Evolutionary conservation across 176 grass and related monocot species (phyloP).

Genomic region (Juncus effusus): DNA sequence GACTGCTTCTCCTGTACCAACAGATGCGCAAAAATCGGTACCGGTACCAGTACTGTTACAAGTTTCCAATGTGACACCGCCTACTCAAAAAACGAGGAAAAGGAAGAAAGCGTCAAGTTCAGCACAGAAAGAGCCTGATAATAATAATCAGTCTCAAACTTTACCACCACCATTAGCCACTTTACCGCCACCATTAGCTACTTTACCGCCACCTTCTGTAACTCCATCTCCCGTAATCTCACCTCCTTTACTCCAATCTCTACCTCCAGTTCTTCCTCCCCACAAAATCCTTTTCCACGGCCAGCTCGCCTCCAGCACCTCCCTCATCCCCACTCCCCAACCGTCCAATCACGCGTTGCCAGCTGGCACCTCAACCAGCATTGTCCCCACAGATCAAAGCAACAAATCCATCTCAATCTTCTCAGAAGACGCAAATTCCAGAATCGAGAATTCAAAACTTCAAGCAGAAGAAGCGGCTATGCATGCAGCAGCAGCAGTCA

Average conservation of each 20-base stretch:
- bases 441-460: slow-evolving; percentile 63
- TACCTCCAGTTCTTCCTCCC: slow-evolving; percentile 37
- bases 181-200: slow-evolving; percentile 37
- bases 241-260: slow-evolving; percentile 33
- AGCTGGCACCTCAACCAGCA: slow-evolving; percentile 17
- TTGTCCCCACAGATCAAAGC: slow-evolving; percentile 23
- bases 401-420: slow-evolving; percentile 36
- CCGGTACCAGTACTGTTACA: slow-evolving; percentile 44
- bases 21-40: slow-evolving; percentile 49
- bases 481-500: slow-evolving; percentile 51
- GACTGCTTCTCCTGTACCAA: background rate
- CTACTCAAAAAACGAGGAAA: slow-evolving; percentile 71
- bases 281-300: slow-evolving; percentile 40
- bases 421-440: slow-evolving; percentile 40
- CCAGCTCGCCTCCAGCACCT: slow-evolving; percentile 40
- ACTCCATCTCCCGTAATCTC: slow-evolving; percentile 10
- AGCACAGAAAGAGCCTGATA: slow-evolving; percentile 36
- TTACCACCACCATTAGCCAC: slow-evolving; percentile 29
- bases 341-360: slow-evolving; percentile 45
- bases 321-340: slow-evolving; percentile 34
- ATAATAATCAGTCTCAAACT: slow-evolving; percentile 29
- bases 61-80: slow-evolving; percentile 25
- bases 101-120: slow-evolving; percentile 75
- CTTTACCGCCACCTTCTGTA: slow-evolving; percentile 33
- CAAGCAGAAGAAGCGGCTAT: slow-evolving; percentile 58